Evolutionary conservation across 176 grass and related monocot species (phyloP).

Genomic region (Phragmites australis): DNA sequence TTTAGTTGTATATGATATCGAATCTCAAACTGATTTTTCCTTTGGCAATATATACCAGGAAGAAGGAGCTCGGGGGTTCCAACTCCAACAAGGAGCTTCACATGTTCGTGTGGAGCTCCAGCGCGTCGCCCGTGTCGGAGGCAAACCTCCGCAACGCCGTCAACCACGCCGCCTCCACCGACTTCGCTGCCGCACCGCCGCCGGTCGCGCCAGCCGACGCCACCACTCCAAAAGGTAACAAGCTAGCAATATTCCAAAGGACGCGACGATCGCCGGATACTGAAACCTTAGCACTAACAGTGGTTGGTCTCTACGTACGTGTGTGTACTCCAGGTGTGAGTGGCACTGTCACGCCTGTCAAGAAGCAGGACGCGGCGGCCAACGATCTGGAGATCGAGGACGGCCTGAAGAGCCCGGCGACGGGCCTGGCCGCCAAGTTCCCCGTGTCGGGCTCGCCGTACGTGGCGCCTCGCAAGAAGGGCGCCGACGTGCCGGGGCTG

Average conservation of each 20-base stretch:
- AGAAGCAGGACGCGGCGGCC: constrained; percentile 38
- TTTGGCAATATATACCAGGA: constrained; percentile 44
- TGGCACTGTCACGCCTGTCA: constrained; percentile 62
- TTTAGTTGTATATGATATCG: background rate
- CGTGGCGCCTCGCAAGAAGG: constrained; percentile 70
- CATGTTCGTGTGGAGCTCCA: constrained; percentile 94
- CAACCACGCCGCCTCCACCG: constrained; percentile 80
- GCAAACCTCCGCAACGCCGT: constrained; percentile 93
- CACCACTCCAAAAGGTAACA: constrained; percentile 69
- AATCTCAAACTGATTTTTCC: background rate
- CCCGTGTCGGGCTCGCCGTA: constrained; percentile 77
- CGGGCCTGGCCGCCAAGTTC: constrained; percentile 56
- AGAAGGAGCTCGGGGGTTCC: constrained; percentile 67
- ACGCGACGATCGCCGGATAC: background rate
- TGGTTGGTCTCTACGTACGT: no score
- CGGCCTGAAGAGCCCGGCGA: constrained; percentile 57
- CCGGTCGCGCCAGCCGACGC: constrained; percentile 33
- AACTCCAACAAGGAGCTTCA: constrained; percentile 91
- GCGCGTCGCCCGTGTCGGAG: constrained; percentile 85
- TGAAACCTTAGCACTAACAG: background rate
- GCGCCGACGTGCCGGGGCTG: constrained; percentile 60
- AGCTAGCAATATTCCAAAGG: background rate
- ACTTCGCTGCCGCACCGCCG: constrained; percentile 48
- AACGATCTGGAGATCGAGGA: constrained; percentile 75
- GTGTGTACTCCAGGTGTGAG: constrained; percentile 35